Percentiles rank a stretch among this genome's conserved stretches.
These are phyloP conservation scores for Paecilomyces formosus DNA, from an alignment of 2,329 filamentous ascomycete genomes.

Conservation along the genomic window DNA sequence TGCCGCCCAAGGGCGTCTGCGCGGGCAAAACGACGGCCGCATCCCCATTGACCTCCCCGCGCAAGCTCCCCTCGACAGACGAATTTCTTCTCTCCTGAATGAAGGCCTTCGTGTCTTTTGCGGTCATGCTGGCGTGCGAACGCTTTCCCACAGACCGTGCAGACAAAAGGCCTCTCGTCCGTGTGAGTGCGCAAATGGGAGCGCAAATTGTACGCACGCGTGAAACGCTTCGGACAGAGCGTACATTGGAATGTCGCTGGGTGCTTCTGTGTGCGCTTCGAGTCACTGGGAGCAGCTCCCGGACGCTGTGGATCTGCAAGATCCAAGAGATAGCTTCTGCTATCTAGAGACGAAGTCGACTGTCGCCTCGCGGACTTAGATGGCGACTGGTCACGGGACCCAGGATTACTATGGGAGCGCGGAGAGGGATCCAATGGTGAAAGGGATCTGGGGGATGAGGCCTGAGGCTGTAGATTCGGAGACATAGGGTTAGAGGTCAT, in stretches of 20 bases:
- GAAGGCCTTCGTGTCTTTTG: conserved; percentile 91
- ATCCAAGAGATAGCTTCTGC: conserved; percentile 75
- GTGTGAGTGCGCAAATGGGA: conserved; percentile 95
- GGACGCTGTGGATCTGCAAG: conserved; percentile 83
- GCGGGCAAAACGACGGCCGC: conserved; percentile 83
- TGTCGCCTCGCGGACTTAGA: conserved; percentile 35
- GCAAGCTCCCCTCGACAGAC: conserved; percentile 90
- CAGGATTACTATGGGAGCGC: conserved; percentile 29
- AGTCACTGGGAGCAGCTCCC: conserved; percentile 51
- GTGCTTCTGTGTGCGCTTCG: conserved; percentile 90
- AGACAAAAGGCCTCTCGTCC: conserved; percentile 94
- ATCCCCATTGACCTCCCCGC: conserved; percentile 79
- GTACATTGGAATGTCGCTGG: conserved; percentile 94
- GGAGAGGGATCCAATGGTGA: conserved; percentile 32
- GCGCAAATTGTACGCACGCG: conserved; percentile 89
- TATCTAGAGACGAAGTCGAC: conserved; percentile 43
- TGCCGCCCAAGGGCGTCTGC: conserved; percentile 91
- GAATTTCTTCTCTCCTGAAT: conserved; percentile 98
- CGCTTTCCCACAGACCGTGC: conserved; percentile 92
- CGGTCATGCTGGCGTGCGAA: conserved; percentile 96
- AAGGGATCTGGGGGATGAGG: conserved; percentile 31
- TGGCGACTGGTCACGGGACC: conserved; percentile 39
- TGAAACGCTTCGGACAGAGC: conserved; percentile 92
- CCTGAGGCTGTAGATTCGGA: conserved; percentile 22
- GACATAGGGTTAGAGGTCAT: conserved; percentile 25